phyloP scores from a whole-genome alignment of 139 green algal species.

The Picochlorum sp. region DNA sequence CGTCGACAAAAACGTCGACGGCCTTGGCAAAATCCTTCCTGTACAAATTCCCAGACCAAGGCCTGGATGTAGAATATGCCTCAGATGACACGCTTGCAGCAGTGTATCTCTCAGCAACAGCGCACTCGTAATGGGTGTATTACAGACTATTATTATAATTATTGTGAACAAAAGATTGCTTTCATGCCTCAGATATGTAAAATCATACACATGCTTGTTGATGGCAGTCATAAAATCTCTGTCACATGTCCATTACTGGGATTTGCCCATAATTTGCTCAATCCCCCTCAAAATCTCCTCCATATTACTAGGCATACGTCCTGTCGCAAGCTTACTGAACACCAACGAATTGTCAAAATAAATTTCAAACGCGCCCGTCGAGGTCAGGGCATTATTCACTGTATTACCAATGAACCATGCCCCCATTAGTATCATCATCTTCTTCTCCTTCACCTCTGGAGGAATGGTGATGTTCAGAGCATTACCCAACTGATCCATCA shows the following conservation, averaged over 20 bases:
- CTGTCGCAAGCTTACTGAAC: conserved; percentile 42
- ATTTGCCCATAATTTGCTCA: neutral
- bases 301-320: conserved; percentile 41
- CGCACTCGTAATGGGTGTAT: no score
- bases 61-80: no score
- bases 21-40: no score
- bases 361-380: conserved; percentile 67
- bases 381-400: conserved; percentile 36
- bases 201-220: no score
- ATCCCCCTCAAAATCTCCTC: conserved; percentile 7
- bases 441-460: conserved; percentile 27
- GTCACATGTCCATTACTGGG: neutral
- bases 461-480: conserved; percentile 27
- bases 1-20: no score
- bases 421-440: conserved; percentile 15
- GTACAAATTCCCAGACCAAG: no score
- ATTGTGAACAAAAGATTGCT: no score
- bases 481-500: conserved; percentile 35
- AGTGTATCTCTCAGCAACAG: no score
- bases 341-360: conserved; percentile 49
- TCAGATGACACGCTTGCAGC: no score
- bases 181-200: no score
- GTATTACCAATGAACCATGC: conserved; percentile 54
- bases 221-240: no score
- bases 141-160: no score